phyloP scores from a whole-genome alignment of 2,329 filamentous ascomycete genomes.

The Gnomoniopsis smithogilvyi region DNA sequence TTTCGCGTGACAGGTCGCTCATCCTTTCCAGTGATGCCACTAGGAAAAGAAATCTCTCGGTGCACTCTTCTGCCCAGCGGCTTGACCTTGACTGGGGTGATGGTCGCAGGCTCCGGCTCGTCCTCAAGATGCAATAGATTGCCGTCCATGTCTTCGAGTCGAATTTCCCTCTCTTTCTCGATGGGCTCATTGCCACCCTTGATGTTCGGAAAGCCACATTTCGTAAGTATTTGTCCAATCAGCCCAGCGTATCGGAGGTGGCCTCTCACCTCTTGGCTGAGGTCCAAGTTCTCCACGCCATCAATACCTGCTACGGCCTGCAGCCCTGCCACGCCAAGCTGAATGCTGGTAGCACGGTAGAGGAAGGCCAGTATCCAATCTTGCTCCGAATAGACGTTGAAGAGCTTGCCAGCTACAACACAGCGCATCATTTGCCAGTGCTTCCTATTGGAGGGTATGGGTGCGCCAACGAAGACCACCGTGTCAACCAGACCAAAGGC shows the following conservation, averaged over 20 bases:
- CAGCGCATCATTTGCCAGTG: constrained; percentile 76
- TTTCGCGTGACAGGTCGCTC: constrained; percentile 11
- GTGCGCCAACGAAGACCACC: constrained; percentile 78
- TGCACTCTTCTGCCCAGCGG: constrained; percentile 4
- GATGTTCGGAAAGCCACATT: constrained; percentile 49
- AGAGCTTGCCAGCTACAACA: constrained; percentile 76
- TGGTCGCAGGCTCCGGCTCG: constrained; percentile 10
- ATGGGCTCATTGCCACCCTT: constrained; percentile 41
- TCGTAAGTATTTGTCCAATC: constrained; percentile 47
- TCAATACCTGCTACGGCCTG: constrained; percentile 67
- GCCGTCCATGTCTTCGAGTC: constrained; percentile 31
- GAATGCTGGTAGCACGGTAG: constrained; percentile 79
- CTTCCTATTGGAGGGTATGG: constrained; percentile 66
- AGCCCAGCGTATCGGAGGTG: constrained; percentile 37
- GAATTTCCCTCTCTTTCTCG: constrained; percentile 45
- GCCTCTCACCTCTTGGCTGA: constrained; percentile 47
- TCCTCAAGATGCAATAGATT: constrained; percentile 43
- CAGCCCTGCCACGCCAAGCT: constrained; percentile 79
- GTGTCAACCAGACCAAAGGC: constrained; percentile 84
- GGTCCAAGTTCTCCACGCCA: constrained; percentile 57
- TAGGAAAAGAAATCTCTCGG: constrained; percentile 13
- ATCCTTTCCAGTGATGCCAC: constrained; percentile 1
- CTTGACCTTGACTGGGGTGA: constrained; percentile 6
- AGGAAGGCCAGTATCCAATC: constrained; percentile 86
- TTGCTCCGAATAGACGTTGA: constrained; percentile 86